phyloP scores from a whole-genome alignment of 2,329 filamentous ascomycete species.

The Penicillium sumatraense region DNA sequence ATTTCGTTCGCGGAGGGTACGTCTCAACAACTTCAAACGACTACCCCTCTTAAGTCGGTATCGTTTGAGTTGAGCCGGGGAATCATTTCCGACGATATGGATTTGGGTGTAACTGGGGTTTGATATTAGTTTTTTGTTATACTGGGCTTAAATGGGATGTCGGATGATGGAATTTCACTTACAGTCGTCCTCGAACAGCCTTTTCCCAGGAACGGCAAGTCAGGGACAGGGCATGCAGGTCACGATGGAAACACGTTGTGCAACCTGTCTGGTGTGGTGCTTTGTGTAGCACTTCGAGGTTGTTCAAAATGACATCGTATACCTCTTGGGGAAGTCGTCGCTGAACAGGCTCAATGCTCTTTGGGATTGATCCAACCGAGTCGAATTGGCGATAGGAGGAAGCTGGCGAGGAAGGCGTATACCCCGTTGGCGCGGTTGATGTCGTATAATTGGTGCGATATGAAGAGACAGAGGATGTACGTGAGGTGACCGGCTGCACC shows the following conservation, averaged over 20 bases:
- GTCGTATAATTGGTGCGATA: conserved; percentile 43
- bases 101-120: conserved; percentile 53
- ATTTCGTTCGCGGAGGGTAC: conserved; percentile 58
- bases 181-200: conserved; percentile 56
- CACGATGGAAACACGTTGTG: conserved; percentile 58
- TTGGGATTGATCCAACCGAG: conserved; percentile 41
- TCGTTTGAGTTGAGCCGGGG: conserved; percentile 50
- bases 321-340: conserved; percentile 57
- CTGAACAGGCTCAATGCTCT: conserved; percentile 41
- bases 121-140: conserved; percentile 3
- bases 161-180: conserved; percentile 32
- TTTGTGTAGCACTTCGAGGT: conserved; percentile 54
- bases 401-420: conserved; percentile 42
- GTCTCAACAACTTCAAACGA: conserved; percentile 58
- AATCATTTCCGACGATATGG: conserved; percentile 54
- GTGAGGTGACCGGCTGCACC: conserved; percentile 36
- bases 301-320: conserved; percentile 59
- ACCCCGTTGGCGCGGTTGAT: conserved; percentile 44
- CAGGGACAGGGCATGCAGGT: conserved; percentile 58
- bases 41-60: conserved; percentile 55
- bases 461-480: conserved; percentile 42
- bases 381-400: conserved; percentile 44
- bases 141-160: background rate
- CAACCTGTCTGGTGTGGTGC: conserved; percentile 49
- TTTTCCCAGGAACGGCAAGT: conserved; percentile 62